Percentiles rank a stretch among this genome's conserved stretches.
Conservation (phyloP, 1,284 basidiomycete species). For the Peniophora sp. region DNA sequence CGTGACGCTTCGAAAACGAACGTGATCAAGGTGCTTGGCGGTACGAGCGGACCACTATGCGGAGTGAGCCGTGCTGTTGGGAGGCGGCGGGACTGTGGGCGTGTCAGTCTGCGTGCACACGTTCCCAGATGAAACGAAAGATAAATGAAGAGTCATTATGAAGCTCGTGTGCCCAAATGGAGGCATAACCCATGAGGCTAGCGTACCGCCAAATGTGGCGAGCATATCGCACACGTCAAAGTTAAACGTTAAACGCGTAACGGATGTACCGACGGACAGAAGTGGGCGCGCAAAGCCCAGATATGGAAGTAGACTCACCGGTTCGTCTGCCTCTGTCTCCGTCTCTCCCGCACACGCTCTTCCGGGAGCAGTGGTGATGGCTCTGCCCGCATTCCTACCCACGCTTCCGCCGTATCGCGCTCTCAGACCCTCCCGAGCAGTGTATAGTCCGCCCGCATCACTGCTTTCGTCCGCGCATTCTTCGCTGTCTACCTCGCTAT, state of each 20-base stretch:
- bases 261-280: too few relatives aligned
- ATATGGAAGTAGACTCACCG: conserved; percentile 29
- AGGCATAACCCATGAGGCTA: neutral
- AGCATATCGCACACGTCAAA: conserved; percentile 3
- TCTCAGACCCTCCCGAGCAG: too few relatives aligned
- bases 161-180: neutral
- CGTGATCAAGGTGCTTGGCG: conserved; percentile 28
- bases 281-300: neutral
- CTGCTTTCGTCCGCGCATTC: too few relatives aligned
- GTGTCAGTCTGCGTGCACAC: neutral
- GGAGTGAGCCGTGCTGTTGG: conserved; percentile 52
- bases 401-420: too few relatives aligned
- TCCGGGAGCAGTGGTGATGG: conserved; percentile 57
- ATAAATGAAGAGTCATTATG: neutral
- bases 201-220: neutral
- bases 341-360: conserved; percentile 62
- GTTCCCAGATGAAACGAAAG: neutral
- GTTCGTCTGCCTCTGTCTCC: conserved; percentile 70
- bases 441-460: too few relatives aligned
- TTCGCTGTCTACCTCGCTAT: too few relatives aligned
- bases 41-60: conserved; percentile 37
- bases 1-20: conserved; percentile 39
- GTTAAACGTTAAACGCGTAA: neutral
- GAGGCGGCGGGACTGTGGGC: conserved; percentile 39
- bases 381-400: conserved; percentile 15